Conservation (phyloP, 441 rosid species). For the Aquilaria agallochum region DNA sequence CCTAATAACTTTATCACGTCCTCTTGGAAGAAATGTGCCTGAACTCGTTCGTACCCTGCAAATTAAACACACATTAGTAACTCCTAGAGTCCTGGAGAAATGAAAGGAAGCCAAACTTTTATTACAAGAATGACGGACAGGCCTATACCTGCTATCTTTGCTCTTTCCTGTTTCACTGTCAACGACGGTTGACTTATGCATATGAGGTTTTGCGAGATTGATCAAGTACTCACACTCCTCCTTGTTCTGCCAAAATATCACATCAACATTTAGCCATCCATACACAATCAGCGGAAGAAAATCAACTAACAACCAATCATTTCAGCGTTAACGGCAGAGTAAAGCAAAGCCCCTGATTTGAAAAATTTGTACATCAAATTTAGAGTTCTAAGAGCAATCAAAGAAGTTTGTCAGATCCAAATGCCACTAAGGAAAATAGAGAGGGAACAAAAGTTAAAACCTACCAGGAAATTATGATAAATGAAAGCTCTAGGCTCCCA, state of each 20-base stretch:
- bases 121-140: neutral
- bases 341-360: neutral
- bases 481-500: slow-evolving; percentile 91
- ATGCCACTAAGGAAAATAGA: neutral
- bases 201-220: slow-evolving; percentile 70
- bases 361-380: neutral
- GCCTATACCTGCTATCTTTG: slow-evolving; percentile 71
- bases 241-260: slow-evolving; percentile 46
- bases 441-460: slow-evolving; percentile 3
- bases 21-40: slow-evolving; percentile 60
- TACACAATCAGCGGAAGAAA: no score
- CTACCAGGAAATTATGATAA: slow-evolving; percentile 83
- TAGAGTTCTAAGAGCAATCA: neutral
- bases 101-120: slow-evolving; percentile 1
- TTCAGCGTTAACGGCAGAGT: no score
- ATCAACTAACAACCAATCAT: no score
- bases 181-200: slow-evolving; percentile 83
- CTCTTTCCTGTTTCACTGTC: slow-evolving; percentile 82
- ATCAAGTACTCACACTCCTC: slow-evolving; percentile 83
- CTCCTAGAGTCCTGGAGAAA: neutral
- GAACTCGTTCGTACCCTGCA: slow-evolving; percentile 68
- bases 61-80: neutral
- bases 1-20: slow-evolving; percentile 51
- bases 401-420: neutral
- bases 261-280: neutral